A percentile compares a stretch with the other conserved stretches of the same genome.
These are phyloP conservation scores for Nitzschia putrida DNA, from an alignment of 108 stramenopile genomes.

Conservation along the genomic window DNA sequence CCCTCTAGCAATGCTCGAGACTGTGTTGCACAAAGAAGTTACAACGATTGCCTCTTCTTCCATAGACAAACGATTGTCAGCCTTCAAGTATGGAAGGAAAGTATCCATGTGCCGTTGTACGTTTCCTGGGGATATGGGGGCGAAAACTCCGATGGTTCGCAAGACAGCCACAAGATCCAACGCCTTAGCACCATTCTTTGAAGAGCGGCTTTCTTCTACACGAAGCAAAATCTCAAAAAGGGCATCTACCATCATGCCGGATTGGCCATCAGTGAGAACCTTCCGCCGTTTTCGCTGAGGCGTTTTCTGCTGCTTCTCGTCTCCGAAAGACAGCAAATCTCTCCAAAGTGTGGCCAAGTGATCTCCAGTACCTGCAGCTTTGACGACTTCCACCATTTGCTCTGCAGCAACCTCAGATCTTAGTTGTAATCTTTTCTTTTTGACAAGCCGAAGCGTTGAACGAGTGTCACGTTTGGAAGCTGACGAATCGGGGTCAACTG, in stretches of 20 bases:
- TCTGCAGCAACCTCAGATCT: constrained; percentile 58
- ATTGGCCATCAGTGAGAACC: constrained; percentile 49
- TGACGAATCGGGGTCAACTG: neutral
- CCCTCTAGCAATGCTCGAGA: constrained; percentile 46
- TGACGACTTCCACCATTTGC: constrained; percentile 94
- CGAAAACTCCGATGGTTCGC: constrained; percentile 79
- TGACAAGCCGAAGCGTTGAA: constrained; percentile 31
- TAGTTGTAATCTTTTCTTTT: constrained; percentile 26
- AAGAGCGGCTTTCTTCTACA: constrained; percentile 72
- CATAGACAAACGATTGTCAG: constrained; percentile 74
- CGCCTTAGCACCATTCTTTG: neutral
- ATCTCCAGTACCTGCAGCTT: constrained; percentile 64
- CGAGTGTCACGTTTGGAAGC: constrained; percentile 24
- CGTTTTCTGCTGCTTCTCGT: constrained; percentile 73
- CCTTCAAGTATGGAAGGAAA: constrained; percentile 90
- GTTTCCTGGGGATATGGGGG: constrained; percentile 68
- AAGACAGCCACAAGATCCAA: constrained; percentile 64
- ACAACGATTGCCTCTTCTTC: constrained; percentile 71
- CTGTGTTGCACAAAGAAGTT: constrained; percentile 56
- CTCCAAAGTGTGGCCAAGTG: constrained; percentile 71
- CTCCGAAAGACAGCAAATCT: constrained; percentile 79
- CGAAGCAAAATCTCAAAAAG: constrained; percentile 78
- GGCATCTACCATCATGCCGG: constrained; percentile 64
- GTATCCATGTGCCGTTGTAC: constrained; percentile 81
- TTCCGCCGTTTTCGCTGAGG: constrained; percentile 59